Conservation (phyloP, 176 grass and related monocot genomes). For the Lolium multiflorum region DNA sequence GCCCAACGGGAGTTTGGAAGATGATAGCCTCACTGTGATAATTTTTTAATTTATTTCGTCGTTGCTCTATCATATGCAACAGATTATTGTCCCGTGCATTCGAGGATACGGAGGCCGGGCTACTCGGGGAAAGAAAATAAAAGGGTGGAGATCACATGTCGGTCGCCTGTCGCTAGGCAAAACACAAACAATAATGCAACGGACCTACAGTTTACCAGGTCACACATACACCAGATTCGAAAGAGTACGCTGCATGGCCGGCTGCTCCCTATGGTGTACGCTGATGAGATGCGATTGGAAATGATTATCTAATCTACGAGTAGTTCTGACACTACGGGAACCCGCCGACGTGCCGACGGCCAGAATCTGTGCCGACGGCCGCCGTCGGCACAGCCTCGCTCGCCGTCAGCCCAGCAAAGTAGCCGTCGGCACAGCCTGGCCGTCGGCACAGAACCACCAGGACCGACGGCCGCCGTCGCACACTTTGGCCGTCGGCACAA, state of each 20-base stretch:
- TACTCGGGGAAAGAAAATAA: neutral
- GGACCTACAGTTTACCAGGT: neutral
- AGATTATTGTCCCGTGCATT: neutral
- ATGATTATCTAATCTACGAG: neutral
- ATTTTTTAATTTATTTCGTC: neutral
- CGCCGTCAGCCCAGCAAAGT: too few relatives aligned
- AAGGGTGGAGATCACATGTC: neutral
- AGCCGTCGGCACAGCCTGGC: too few relatives aligned
- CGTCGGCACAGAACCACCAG: too few relatives aligned
- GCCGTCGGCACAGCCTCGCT: too few relatives aligned
- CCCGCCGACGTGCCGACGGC: too few relatives aligned
- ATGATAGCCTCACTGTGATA: neutral
- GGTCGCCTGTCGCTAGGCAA: too few relatives aligned
- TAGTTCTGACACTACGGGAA: too few relatives aligned
- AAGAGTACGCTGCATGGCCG: neutral
- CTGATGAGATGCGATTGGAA: neutral
- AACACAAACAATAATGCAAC: neutral
- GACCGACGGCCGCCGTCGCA: too few relatives aligned
- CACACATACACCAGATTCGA: neutral
- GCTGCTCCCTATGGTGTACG: neutral
- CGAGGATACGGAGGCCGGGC: neutral
- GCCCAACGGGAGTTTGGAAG: neutral
- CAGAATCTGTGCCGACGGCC: too few relatives aligned
- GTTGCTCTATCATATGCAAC: neutral
- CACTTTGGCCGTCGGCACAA: too few relatives aligned